Evolutionary conservation across 371 early-diverging fungal genomes (phyloP), one percentile per base, ranked within the genome.

Genomic region (Haplosporangium sp.): DNA sequence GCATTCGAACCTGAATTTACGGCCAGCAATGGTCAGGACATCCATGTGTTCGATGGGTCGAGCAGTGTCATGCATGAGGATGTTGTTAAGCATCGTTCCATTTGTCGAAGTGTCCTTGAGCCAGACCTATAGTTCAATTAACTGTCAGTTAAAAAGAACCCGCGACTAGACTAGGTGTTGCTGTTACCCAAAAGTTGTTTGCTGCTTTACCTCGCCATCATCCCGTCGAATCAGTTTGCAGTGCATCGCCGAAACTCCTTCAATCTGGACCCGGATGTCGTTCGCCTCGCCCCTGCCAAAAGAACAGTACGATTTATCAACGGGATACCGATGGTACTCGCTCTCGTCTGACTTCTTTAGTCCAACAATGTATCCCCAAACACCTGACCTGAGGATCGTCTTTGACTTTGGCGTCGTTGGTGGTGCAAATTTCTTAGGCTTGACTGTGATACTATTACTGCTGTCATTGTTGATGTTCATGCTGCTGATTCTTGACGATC

Each of bases 81-180:
- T 66, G 20, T 69, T 57, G 36, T 75, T 75, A n/a, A 69, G 59
- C 9, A 69, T 38, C 6, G 75, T 75, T 42, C 75, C 75, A 18
- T 69, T 62, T 18, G 29, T 69, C 6, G 75, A 75, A 0, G 75
- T 69, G 37, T 75, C 75, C 51, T 75, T 75, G 55, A 75, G 69
- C 66, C 69, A 69, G 5, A 75, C 59, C 75, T 75, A 63, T 5
- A 2, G n/a, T n/a, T n/a, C n/a, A n/a, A n/a, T n/a, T n/a, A n/a
- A n/a, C n/a, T n/a, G n/a, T n/a, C n/a, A n/a, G n/a, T n/a, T n/a
- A n/a, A n/a, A n/a, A n/a, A n/a, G n/a, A n/a, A n/a, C n/a, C n/a
- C n/a, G n/a, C n/a, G n/a, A n/a, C n/a, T n/a, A n/a, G n/a, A n/a
- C n/a, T n/a, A n/a, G n/a, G n/a, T n/a, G n/a, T n/a, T n/a, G n/a